Evolutionary conservation across 1,284 basidiomycete species (phyloP).

Genomic region (Boletus mariae): DNA sequence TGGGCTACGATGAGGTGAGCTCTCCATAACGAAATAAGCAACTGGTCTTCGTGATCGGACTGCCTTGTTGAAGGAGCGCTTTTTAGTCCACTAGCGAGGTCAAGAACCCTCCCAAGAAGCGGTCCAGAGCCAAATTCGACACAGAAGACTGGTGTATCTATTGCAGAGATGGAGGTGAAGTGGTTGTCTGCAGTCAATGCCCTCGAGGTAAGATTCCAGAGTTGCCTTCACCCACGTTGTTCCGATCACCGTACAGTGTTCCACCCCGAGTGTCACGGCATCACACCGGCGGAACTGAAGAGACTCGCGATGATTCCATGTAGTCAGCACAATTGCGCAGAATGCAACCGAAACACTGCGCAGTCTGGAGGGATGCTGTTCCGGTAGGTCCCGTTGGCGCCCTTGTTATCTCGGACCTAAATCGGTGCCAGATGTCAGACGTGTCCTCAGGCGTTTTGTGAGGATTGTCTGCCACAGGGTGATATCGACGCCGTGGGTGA

Average conservation of each 20-base stretch:
- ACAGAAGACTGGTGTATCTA: slow-evolving; percentile 55
- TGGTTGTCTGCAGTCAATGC: slow-evolving; percentile 46
- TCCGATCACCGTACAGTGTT: slow-evolving; percentile 39
- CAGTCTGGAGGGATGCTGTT: slow-evolving; percentile 52
- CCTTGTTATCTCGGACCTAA: slow-evolving; percentile 2
- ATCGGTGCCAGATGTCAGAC: slow-evolving; percentile 48
- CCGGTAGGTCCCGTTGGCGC: slow-evolving; percentile 31
- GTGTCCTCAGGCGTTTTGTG: slow-evolving; percentile 56
- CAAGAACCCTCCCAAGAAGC: slow-evolving; percentile 24
- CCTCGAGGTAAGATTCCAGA: slow-evolving; percentile 44
- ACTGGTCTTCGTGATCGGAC: background rate
- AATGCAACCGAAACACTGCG: slow-evolving; percentile 39
- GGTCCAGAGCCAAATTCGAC: slow-evolving; percentile 36
- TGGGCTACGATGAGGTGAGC: slow-evolving; percentile 32
- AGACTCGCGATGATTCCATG: slow-evolving; percentile 34
- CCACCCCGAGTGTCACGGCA: slow-evolving; percentile 45
- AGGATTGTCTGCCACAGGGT: slow-evolving; percentile 52
- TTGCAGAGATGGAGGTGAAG: slow-evolving; percentile 56
- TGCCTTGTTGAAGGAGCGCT: slow-evolving; percentile 4
- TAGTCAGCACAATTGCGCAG: slow-evolving; percentile 48
- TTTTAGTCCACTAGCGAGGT: slow-evolving; percentile 16
- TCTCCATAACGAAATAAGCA: background rate
- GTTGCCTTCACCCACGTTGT: too few relatives aligned
- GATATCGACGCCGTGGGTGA: slow-evolving; percentile 52
- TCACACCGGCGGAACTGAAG: slow-evolving; percentile 31